phyloP scores from a whole-genome alignment of 495 filamentous ascomycete species.

The Trichoderma orchidacearum region DNA sequence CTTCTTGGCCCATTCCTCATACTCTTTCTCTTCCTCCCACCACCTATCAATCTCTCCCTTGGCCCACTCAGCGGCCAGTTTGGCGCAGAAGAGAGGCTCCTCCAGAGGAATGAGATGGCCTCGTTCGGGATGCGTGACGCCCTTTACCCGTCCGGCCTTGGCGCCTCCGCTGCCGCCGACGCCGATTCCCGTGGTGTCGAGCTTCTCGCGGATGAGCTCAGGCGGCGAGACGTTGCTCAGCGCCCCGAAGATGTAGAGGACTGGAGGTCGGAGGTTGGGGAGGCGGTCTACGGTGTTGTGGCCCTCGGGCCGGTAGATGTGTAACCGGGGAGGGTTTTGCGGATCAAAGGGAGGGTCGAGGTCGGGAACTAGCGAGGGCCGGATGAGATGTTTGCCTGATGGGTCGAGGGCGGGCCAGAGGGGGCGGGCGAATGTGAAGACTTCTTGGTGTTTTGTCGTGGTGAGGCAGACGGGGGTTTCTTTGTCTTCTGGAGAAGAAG shows the following conservation, averaged over 20 bases:
- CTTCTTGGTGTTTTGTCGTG: conserved; percentile 51
- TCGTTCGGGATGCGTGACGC: conserved; percentile 48
- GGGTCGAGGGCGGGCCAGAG: conserved; percentile 14
- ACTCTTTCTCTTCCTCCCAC: conserved; percentile 47
- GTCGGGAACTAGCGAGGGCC: conserved; percentile 9
- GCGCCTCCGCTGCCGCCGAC: conserved; percentile 56
- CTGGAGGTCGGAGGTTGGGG: conserved; percentile 57
- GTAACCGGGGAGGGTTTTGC: conserved; percentile 15
- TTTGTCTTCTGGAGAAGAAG: not conserved
- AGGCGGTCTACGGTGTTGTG: conserved; percentile 47
- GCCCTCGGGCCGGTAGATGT: conserved; percentile 71
- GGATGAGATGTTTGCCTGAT: conserved; percentile 13
- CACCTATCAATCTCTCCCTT: conserved; percentile 47
- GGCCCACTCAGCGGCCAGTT: conserved; percentile 49
- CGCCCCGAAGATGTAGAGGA: conserved; percentile 69
- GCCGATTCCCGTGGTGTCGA: conserved; percentile 50
- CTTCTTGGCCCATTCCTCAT: conserved; percentile 37
- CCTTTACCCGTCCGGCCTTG: conserved; percentile 50
- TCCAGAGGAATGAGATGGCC: conserved; percentile 86
- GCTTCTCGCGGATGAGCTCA: conserved; percentile 35
- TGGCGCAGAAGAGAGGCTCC: conserved; percentile 48
- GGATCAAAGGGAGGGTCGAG: not conserved
- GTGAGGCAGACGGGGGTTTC: conserved; percentile 34
- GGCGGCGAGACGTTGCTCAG: conserved; percentile 48
- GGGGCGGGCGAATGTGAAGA: conserved; percentile 37